Base-by-base conservation (phyloP, 164 flowering plant genomes). In the Dillenia suffruticosa region DNA sequence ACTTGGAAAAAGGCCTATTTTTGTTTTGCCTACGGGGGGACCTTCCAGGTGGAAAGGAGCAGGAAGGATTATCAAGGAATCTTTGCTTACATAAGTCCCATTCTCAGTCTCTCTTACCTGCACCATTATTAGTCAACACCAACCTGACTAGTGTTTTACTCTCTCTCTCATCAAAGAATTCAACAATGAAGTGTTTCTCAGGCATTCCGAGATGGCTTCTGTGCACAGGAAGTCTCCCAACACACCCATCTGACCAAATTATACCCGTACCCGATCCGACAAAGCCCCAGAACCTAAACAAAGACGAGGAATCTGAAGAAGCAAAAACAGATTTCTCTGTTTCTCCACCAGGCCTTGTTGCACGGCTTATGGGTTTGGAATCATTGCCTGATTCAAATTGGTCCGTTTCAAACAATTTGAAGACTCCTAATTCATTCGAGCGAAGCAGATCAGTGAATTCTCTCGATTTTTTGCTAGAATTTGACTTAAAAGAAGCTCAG, bases 371-470 rank as follows among this genome's bases (percentile, higher is more conserved):
- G 90, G 94, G 90, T 2, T 58, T 88, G 15, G 90, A 83, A 0
- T 69, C 85, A 3, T 26, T 85, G 61, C 85, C 86, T 0, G 65
- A 70, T 17, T 8, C 51, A 43, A 72, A 32, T 8, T 66, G 66
- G 70, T 61, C 24, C 46, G 71, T 47, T 13, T 3, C 72, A 0
- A 66, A 48, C 44, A 26, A 26, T 11, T 13, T 16, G 13, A 50
- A 10, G 11, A 11, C 48, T 2, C 69, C 72, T 8, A 76, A 66
- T 16, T 63, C 74, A 3, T 63, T 76, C 60, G 43, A 74, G 0
- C 63, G 96, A 26, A 84, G 92, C 72, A 76, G 79, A 70, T 89
- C 96, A 2, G 79, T 77, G 17, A 85, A 81, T 68, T 86, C 81
- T 16, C 68, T 76, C 26, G 81, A 81, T 40, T 80, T 64, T 63